Evolutionary conservation across 345 rosid genomes (phyloP), one percentile per base, ranked within the genome.

Genomic region (Theobroma cacao): DNA sequence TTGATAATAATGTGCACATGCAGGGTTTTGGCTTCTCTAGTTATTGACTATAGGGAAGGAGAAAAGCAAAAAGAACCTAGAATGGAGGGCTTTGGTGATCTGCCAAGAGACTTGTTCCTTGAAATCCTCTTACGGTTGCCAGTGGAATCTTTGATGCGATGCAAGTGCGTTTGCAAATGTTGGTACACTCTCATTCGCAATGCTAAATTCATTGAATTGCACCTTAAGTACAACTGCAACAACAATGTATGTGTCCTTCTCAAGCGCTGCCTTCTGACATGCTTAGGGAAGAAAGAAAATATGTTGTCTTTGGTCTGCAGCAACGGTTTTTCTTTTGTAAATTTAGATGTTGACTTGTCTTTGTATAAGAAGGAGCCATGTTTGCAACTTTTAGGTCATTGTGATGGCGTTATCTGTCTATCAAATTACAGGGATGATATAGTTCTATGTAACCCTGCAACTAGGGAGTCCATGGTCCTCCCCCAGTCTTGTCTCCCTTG

Each of bases 211-310:
- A 58, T 69, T 2, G 74, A 68, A 22, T 53, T 67, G 75, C 80
- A 56, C 59, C 53, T 55, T 14, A 55, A 55, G 18, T 71, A 50
- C 60, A 71, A 71, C 61, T 50, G 75, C 61, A 71, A 56, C 76
- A 73, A 73, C 63, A 73, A 73, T 73, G 76, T 38, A 55, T 73
- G 76, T 15, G 76, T 73, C 65, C 76, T 73, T 36, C 65, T 73
- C 50, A 73, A 73, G 76, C 76, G 65, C 50, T 73, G 76, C 76
- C 76, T 53, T 38, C 65, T 73, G 47, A 73, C 63, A 36, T 53
- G 65, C 65, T 56, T 73, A 36, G 65, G 65, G 7, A 52, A 73
- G 65, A 73, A 24, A 56, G 76, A 73, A 56, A 73, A 73, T 1
- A 22, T 73, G 65, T 55, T 73, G n/a, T 73, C 76, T 0, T 24